Percentiles rank a stretch among this genome's conserved stretches.
These are phyloP conservation scores for Sarcodon sp. DNA, from an alignment of 768 basidiomycete species.

Conservation along the genomic window DNA sequence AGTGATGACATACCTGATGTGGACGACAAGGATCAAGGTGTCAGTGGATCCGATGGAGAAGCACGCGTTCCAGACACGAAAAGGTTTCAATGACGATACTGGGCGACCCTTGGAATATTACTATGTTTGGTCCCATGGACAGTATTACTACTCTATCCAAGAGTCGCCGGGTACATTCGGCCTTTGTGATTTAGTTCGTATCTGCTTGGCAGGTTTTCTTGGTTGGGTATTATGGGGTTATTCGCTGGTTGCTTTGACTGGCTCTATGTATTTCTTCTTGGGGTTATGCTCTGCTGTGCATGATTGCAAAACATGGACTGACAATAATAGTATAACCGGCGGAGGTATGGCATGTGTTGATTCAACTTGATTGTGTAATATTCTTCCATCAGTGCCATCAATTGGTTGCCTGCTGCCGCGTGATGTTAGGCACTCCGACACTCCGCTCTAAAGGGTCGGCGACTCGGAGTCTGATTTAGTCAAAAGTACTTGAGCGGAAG, in stretches of 20 bases:
- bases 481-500: too few species aligned
- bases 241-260: conserved; percentile 8
- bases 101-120: conserved; percentile 34
- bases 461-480: too few species aligned
- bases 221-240: conserved; percentile 5
- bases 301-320: conserved; percentile 6
- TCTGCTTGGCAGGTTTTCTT: conserved; percentile 6
- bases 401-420: conserved; percentile 1
- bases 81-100: conserved; percentile 28
- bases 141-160: conserved; percentile 29
- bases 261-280: conserved; percentile 2
- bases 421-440: background rate
- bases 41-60: background rate
- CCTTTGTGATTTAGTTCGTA: conserved; percentile 16
- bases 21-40: background rate
- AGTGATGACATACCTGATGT: background rate
- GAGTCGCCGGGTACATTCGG: conserved; percentile 35
- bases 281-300: conserved; percentile 5
- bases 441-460: too few species aligned
- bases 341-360: conserved; percentile 1
- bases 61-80: too few species aligned
- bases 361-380: conserved; percentile 3
- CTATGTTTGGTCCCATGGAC: conserved; percentile 27
- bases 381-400: background rate
- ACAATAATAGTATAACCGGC: conserved; percentile 5